Base-by-base conservation (phyloP, 345 rosid genomes). In the Toxicodendron radicans region DNA sequence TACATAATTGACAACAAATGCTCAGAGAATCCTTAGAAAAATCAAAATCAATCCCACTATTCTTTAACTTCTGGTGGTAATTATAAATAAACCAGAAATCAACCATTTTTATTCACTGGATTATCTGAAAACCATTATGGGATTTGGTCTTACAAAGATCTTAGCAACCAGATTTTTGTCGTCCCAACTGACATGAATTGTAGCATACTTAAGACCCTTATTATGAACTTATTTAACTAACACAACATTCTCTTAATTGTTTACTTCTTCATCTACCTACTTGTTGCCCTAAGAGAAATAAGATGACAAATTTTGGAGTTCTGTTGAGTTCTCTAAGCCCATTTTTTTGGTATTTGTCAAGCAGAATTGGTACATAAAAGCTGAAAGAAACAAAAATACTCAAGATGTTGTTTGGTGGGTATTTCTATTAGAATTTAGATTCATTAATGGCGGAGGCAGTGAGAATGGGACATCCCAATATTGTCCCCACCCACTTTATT, bases 351-450 rank as follows among this genome's bases (percentile, higher is more conserved):
- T 68, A 35, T 73, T 18, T 68, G 72, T 62, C 68, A 46, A 14
- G 75, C 5, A 62, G 48, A 45, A 38, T 38, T 21, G 68, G 63
- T 45, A 72, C 78, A 70, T 3, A 68, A 5, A 64, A 52, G 62
- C 10, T 38, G 30, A 35, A 76, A 63, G 30, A 21, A 80, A 66
- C 67, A 71, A 82, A 80, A 63, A 58, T 30, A 72, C 43, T 78
- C 23, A 30, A 63, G 59, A 59, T 78, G 88, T 35, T 67, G 81
- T 59, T 82, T 48, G 82, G 83, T 66, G 66, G 62, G 76, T 67
- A 52, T 65, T 54, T 61, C n/a, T 10, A n/a, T 46, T 32, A 65
- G 30, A 71, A 33, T 58, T 24, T 58, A 27, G 61, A 62, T 62
- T 59, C 60, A 75, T 80, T 71, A 71, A 74, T 72, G 80, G 64